Base-by-base conservation (phyloP, 345 rosid genomes). In the Capsella bursapastoris region DNA sequence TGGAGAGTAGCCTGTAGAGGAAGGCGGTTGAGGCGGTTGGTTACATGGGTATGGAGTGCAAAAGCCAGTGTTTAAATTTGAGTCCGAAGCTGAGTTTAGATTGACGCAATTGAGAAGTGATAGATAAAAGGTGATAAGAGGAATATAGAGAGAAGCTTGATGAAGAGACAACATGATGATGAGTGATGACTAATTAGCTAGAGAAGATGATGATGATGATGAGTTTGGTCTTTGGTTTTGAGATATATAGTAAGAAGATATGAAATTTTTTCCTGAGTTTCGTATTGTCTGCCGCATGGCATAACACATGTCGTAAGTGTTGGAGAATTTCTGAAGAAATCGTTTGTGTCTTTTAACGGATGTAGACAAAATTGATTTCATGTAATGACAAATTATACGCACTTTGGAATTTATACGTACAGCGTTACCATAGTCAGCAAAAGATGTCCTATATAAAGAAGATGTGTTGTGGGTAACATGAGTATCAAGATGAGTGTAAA, bases 11-110 rank as follows among this genome's bases (percentile, higher is more conserved):
- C 75, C 75, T 28, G 75, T 25, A 28, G 80, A 70, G 14, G 71
- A 70, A 57, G 76, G 80, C 3, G 67, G 67, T 49, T 74, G 78
- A 66, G 78, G 72, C 34, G 80, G 80, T 66, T 78, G 81, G 52
- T 78, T 72, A 51, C 81, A 78, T 71, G 81, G 81, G 69, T 78
- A 78, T 71, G 81, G 81, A 66, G 73, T 47, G 66, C 80, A 76
- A 1, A 64, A 48, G 34, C 15, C 57, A 65, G 73, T 0, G 81
- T 66, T 66, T 41, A 8, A 34, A 22, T 22, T 22, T 34, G 72
- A 31, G 35, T 71, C 77, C 3, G 0, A 41, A 50, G 81, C 77
- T 51, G 57, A 59, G 76, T 50, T 71, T 71, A 71, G 64, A 57
- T 43, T 49, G 48, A 64, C 62, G 57, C 64, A 63, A 60, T 58